phyloP scores from a whole-genome alignment of 441 rosid genomes.

The Pelargonium myrrhifolium region DNA sequence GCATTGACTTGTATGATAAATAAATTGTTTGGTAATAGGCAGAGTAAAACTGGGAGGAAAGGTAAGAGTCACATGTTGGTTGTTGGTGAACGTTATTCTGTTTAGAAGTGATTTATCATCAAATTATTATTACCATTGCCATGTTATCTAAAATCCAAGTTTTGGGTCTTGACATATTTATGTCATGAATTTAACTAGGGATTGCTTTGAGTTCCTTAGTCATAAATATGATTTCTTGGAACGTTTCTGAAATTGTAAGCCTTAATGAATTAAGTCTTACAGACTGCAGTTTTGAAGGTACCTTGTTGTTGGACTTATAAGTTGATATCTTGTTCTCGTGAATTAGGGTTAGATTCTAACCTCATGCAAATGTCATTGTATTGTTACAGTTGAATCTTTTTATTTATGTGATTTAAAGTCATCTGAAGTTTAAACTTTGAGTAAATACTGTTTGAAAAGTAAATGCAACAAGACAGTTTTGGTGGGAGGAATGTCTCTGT shows the following conservation, averaged over 20 bases:
- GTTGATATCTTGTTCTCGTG: not conserved
- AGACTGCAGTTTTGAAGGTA: not conserved
- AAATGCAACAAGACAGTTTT: too few species aligned
- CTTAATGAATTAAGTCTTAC: not conserved
- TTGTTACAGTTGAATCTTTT: not conserved
- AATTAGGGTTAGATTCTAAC: not conserved
- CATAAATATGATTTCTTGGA: not conserved
- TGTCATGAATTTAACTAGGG: not conserved
- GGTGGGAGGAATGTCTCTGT: too few species aligned
- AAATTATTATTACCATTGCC: not conserved
- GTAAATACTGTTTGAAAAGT: not conserved
- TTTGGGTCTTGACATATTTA: not conserved
- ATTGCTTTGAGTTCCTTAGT: not conserved
- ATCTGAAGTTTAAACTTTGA: not conserved
- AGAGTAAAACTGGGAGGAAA: not conserved
- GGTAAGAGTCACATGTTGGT: not conserved
- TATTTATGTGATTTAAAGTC: not conserved
- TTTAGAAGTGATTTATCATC: not conserved
- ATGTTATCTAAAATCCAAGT: not conserved
- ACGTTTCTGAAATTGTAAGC: not conserved
- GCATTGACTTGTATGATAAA: not conserved
- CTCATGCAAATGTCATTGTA: not conserved
- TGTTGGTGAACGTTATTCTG: not conserved
- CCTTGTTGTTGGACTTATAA: not conserved
- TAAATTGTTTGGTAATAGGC: not conserved